phyloP scores from a whole-genome alignment of 768 basidiomycete genomes.

The Mycena floridula region DNA sequence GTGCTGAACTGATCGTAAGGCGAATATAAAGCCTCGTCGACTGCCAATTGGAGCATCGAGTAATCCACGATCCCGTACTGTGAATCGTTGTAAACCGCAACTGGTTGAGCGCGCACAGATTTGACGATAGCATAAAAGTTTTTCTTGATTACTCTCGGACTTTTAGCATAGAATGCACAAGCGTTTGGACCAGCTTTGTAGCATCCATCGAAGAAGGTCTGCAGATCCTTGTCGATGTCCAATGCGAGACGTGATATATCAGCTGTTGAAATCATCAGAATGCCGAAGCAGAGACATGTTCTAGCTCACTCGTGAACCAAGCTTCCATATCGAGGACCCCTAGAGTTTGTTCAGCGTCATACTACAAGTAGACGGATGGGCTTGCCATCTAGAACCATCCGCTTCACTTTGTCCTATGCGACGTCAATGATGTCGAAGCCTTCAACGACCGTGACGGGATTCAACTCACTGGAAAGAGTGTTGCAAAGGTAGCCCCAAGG shows the following conservation, averaged over 20 bases:
- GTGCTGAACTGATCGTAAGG: background rate
- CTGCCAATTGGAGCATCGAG: background rate
- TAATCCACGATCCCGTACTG: background rate
- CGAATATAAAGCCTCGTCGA: background rate
- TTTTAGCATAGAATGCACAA: background rate
- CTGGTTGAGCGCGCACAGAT: background rate
- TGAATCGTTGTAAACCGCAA: background rate
- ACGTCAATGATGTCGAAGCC: background rate
- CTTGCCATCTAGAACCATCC: background rate
- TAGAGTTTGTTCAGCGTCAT: background rate
- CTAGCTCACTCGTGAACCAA: background rate
- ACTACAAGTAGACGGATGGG: background rate
- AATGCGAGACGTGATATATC: background rate
- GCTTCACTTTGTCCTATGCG: background rate
- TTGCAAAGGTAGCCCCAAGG: background rate
- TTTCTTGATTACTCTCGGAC: background rate
- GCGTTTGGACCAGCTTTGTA: background rate
- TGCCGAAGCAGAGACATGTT: background rate
- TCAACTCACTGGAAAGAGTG: background rate
- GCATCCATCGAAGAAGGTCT: background rate
- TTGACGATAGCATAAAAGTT: background rate
- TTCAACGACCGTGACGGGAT: background rate
- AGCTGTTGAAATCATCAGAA: background rate
- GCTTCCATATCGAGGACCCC: background rate
- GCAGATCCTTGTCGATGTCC: background rate